Percentiles rank a stretch among this genome's conserved stretches.
Evolutionary conservation across 352 stramenopile genomes (phyloP).

Genomic region (Pythium phragmiticola): DNA sequence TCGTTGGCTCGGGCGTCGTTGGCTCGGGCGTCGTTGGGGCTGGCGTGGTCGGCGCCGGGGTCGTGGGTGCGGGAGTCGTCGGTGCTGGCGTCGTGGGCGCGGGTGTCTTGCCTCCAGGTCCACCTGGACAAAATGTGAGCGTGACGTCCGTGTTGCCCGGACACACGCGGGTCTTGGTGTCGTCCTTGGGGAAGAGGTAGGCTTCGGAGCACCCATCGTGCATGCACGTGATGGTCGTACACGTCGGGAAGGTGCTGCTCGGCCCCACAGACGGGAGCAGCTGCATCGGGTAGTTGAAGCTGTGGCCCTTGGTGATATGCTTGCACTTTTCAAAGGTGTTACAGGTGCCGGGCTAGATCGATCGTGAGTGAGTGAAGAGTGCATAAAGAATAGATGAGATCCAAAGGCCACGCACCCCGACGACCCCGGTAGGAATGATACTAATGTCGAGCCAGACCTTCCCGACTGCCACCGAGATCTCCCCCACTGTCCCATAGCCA

Average conservation of each 20-base stretch:
- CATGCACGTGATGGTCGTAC: conserved; percentile 49
- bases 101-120: conserved; percentile 26
- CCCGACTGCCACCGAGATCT: conserved; percentile 19
- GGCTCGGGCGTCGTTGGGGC: conserved; percentile 33
- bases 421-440: conserved; percentile 27
- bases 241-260: conserved; percentile 32
- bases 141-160: conserved; percentile 28
- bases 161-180: conserved; percentile 59
- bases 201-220: conserved; percentile 52
- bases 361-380: background rate
- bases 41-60: conserved; percentile 31
- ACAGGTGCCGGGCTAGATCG: conserved; percentile 42
- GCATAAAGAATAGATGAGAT: background rate
- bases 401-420: conserved; percentile 15
- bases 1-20: conserved; percentile 19
- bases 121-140: conserved; percentile 55
- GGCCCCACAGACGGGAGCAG: conserved; percentile 32
- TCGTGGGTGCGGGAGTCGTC: conserved; percentile 30
- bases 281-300: conserved; percentile 70
- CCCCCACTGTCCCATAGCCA: conserved; percentile 14
- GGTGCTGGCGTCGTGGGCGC: conserved; percentile 23
- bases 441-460: conserved; percentile 31
- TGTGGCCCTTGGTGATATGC: conserved; percentile 40
- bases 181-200: conserved; percentile 58
- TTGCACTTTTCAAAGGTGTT: conserved; percentile 56